Evolutionary conservation across 192 early-diverging fungal genomes (phyloP).

Genomic region (Lobosporangium transversale): DNA sequence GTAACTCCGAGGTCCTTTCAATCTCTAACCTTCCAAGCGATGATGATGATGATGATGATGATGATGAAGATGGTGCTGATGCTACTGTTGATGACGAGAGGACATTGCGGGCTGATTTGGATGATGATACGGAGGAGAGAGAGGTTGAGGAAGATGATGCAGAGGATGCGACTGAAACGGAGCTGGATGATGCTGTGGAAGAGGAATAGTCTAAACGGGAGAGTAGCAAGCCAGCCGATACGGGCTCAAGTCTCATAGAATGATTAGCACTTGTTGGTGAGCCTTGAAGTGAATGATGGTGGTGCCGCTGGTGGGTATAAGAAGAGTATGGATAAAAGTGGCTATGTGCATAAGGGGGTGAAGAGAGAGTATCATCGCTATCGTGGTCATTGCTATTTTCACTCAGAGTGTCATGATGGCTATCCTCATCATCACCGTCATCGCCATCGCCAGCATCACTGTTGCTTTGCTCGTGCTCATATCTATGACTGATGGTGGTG

Average conservation of each 20-base stretch:
- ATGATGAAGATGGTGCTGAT: slow-evolving; percentile 10
- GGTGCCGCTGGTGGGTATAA: slow-evolving; percentile 13
- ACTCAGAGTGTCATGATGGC: neutral
- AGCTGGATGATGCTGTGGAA: slow-evolving; percentile 3
- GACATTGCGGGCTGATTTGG: no score
- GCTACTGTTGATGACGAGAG: neutral
- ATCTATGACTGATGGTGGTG: no score
- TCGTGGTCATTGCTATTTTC: neutral
- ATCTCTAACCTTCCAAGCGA: slow-evolving; percentile 15
- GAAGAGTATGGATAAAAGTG: neutral
- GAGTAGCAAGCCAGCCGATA: slow-evolving; percentile 10
- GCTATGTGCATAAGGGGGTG: neutral
- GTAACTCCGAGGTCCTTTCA: slow-evolving; percentile 5
- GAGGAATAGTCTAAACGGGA: slow-evolving; percentile 16
- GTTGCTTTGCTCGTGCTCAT: no score
- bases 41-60: slow-evolving; percentile 3
- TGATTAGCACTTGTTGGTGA: neutral
- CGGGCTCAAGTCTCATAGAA: slow-evolving; percentile 3
- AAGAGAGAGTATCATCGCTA: neutral
- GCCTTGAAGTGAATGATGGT: neutral
- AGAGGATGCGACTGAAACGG: slow-evolving; percentile 13
- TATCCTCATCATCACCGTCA: slow-evolving; percentile 3
- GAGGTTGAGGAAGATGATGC: slow-evolving; percentile 33
- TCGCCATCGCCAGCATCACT: no score
- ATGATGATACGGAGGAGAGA: slow-evolving; percentile 27